Evolutionary conservation across 768 basidiomycete species (phyloP).

Genomic region (Boletus fagicola): DNA sequence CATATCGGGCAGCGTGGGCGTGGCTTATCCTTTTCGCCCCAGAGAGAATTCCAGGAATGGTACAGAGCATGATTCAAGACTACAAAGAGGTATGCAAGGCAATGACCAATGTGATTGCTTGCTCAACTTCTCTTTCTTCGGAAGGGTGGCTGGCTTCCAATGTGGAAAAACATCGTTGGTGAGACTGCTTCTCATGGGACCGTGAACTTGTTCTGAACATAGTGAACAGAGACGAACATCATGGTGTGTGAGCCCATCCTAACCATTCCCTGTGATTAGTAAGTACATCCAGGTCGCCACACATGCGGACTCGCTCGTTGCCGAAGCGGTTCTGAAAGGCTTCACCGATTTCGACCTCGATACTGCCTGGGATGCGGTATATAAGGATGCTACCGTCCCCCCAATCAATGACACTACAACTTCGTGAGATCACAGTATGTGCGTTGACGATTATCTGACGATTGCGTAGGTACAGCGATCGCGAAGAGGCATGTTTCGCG

Average conservation of each 20-base stretch:
- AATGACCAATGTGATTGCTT: neutral
- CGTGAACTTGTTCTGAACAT: neutral
- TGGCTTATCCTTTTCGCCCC: conserved; percentile 77
- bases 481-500: conserved; percentile 54
- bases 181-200: conserved; percentile 6
- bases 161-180: conserved; percentile 88
- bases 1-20: conserved; percentile 75
- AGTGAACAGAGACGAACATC: conserved; percentile 65
- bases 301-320: conserved; percentile 75
- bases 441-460: neutral
- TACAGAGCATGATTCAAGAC: conserved; percentile 78
- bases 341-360: conserved; percentile 60
- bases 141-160: conserved; percentile 78
- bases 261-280: neutral
- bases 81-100: conserved; percentile 52
- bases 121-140: neutral
- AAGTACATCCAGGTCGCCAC: conserved; percentile 54
- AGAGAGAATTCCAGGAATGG: conserved; percentile 72
- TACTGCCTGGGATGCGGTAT: conserved; percentile 69
- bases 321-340: conserved; percentile 69
- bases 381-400: conserved; percentile 68
- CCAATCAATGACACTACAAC: conserved; percentile 54
- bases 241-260: conserved; percentile 46
- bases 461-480: conserved; percentile 56
- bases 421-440: conserved; percentile 36